Conservation (phyloP, 23 red algal genomes). For the Gracilaria caudata region DNA sequence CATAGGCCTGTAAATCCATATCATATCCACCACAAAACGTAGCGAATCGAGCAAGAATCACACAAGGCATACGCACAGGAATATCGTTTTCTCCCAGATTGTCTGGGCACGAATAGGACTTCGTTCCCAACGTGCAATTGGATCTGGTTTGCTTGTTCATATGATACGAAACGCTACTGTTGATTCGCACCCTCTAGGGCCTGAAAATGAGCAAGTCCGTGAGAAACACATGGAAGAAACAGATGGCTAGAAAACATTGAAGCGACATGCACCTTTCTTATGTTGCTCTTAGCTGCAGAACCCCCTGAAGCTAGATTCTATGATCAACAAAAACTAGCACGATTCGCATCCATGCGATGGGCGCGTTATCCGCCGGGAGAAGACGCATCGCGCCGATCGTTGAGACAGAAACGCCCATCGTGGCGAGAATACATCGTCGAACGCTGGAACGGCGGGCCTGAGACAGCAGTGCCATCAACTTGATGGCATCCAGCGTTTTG, state of each 20-base stretch:
- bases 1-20: conserved; percentile 13
- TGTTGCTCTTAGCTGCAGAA: neutral
- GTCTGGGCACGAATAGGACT: conserved; percentile 59
- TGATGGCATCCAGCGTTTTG: too few species aligned
- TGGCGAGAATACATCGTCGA: too few species aligned
- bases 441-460: too few species aligned
- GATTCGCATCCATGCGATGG: too few species aligned
- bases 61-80: conserved; percentile 21
- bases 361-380: too few species aligned
- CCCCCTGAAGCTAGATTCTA: neutral
- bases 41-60: conserved; percentile 8
- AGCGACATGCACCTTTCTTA: neutral
- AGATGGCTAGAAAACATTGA: neutral
- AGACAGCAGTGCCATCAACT: neutral
- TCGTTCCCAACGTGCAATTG: conserved; percentile 40
- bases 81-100: conserved; percentile 40
- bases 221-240: neutral
- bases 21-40: conserved; percentile 35
- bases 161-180: neutral
- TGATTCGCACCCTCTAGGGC: neutral
- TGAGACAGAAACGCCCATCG: too few species aligned
- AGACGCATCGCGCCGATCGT: too few species aligned
- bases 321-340: too few species aligned
- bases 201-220: neutral
- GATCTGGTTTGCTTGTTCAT: conserved; percentile 34